These are phyloP conservation scores for Botrytis deweyae DNA, from an alignment of 2,329 filamentous ascomycete genomes.

Conservation along the genomic window DNA sequence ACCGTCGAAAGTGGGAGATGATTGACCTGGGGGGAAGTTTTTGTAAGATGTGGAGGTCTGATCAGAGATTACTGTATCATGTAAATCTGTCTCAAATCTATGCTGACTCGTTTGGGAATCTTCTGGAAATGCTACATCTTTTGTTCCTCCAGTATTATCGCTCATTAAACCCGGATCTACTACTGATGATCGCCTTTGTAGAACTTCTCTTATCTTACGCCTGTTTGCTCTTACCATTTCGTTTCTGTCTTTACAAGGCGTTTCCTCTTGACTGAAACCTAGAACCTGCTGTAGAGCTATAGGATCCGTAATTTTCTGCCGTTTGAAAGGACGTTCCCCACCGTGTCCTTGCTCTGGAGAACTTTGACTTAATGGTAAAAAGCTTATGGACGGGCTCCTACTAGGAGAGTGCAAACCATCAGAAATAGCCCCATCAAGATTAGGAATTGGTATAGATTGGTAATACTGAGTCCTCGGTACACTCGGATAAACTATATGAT, in stretches of 20 bases:
- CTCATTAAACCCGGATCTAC: no score
- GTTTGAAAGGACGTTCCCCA: neutral
- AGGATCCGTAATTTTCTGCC: constrained; percentile 2
- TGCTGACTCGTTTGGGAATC: neutral
- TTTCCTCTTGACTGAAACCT: constrained; percentile 19
- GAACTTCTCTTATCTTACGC: constrained; percentile 1
- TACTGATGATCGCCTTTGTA: neutral
- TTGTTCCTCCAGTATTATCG: neutral
- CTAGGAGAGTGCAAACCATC: neutral
- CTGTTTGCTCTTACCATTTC: constrained; percentile 18
- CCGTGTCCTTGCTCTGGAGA: neutral
- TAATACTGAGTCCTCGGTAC: neutral
- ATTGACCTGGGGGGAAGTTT: neutral
- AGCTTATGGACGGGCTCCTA: neutral
- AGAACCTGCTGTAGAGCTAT: neutral
- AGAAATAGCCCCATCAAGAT: constrained; percentile 2
- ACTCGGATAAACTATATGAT: neutral
- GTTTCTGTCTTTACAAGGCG: constrained; percentile 3
- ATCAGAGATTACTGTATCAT: neutral
- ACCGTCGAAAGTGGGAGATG: neutral
- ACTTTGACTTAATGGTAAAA: neutral
- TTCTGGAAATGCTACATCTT: neutral
- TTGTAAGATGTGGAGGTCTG: neutral
- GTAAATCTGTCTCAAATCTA: neutral
- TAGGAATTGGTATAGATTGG: neutral